phyloP scores from a whole-genome alignment of 768 basidiomycete species.

The Filobasidium wieringae region DNA sequence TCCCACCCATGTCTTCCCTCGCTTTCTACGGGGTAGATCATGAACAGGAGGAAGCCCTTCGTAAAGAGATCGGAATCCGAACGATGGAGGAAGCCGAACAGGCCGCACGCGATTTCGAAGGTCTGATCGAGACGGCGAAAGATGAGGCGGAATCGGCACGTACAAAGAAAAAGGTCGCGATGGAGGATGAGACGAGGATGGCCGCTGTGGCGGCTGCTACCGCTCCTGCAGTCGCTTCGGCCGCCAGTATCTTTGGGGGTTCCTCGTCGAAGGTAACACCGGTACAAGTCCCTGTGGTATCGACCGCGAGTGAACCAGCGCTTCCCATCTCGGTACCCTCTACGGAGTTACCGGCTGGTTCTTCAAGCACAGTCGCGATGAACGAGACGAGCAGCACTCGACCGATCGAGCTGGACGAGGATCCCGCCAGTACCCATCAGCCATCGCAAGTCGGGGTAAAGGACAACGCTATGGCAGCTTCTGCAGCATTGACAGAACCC shows the following conservation, averaged over 20 bases:
- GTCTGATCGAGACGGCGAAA: background rate
- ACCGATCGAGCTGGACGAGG: background rate
- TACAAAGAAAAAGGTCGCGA: background rate
- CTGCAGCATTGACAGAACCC: background rate
- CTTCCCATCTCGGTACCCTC: background rate
- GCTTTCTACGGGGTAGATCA: conserved; percentile 21
- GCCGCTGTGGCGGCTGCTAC: background rate
- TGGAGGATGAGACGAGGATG: background rate
- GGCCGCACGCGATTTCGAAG: background rate
- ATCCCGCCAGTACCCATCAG: background rate
- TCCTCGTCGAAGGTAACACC: background rate
- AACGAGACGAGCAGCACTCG: too few relatives aligned
- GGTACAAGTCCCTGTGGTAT: background rate
- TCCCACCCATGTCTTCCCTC: conserved; percentile 27
- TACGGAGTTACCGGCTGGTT: too few relatives aligned
- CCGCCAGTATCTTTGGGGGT: background rate
- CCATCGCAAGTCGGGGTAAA: background rate
- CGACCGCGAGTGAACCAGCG: background rate
- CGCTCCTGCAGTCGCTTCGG: background rate
- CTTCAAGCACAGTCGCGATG: too few relatives aligned
- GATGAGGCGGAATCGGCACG: background rate
- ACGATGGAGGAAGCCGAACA: background rate
- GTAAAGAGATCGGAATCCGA: conserved; percentile 19
- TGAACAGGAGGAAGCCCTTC: conserved; percentile 25
- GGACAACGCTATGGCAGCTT: background rate